Percentiles rank a stretch among this genome's conserved stretches.
phyloP scores from a whole-genome alignment of 148 eudicot species.

The Cornus florida region DNA sequence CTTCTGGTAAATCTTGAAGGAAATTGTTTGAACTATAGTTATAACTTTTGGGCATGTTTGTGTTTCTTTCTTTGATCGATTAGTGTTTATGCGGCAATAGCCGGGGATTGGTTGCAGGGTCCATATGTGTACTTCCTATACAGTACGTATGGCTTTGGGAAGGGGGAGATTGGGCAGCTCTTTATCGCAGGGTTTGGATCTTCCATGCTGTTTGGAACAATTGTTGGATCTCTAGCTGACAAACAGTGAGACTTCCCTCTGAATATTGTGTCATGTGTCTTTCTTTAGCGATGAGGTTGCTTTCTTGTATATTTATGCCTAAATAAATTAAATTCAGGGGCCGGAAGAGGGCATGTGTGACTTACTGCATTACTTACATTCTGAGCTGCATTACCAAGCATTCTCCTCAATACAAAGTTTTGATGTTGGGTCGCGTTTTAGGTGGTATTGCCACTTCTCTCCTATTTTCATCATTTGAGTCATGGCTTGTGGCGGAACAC shows the following conservation, averaged over 20 bases:
- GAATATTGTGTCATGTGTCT: neutral
- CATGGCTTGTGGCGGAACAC: constrained; percentile 95
- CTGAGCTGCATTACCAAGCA: constrained; percentile 87
- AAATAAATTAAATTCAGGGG: constrained; percentile 44
- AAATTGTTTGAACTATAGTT: neutral
- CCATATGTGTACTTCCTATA: constrained; percentile 90
- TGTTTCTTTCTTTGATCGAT: constrained; percentile 17
- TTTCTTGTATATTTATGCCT: neutral
- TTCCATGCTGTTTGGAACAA: constrained; percentile 92
- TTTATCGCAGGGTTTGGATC: constrained; percentile 94
- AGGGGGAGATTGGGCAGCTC: constrained; percentile 89
- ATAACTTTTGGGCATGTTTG: neutral
- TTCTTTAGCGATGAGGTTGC: neutral
- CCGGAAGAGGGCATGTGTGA: constrained; percentile 80
- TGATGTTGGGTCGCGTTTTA: constrained; percentile 75
- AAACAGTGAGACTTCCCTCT: constrained; percentile 53
- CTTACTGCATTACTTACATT: constrained; percentile 84
- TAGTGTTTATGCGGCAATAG: constrained; percentile 49
- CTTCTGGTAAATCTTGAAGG: too few species aligned
- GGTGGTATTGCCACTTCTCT: constrained; percentile 92
- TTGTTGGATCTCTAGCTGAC: constrained; percentile 89
- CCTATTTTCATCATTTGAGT: constrained; percentile 81
- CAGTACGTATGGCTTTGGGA: constrained; percentile 72
- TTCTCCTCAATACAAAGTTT: constrained; percentile 72
- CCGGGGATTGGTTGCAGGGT: constrained; percentile 97